Evolutionary conservation across 2,329 filamentous ascomycete species (phyloP).

Genomic region (Coniochaeta sp.): DNA sequence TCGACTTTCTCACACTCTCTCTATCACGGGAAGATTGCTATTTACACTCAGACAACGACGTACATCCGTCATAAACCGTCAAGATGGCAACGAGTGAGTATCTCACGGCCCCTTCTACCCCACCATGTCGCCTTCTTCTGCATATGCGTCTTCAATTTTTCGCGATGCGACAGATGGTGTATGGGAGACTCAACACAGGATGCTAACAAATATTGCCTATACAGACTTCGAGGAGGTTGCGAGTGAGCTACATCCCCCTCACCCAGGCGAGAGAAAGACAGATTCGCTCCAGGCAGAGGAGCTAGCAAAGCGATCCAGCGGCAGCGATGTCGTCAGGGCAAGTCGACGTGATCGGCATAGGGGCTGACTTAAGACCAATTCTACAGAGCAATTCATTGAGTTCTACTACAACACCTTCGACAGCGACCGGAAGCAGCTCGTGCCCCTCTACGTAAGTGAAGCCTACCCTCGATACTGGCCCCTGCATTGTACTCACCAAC

Average conservation of each 20-base stretch:
- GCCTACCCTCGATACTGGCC: background rate
- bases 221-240: conserved; percentile 38
- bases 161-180: background rate
- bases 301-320: background rate
- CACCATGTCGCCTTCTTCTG: background rate
- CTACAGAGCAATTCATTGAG: conserved; percentile 72
- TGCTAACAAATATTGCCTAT: background rate
- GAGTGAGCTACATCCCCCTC: conserved; percentile 26
- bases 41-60: background rate
- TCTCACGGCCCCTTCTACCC: conserved; percentile 4
- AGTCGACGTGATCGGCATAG: background rate
- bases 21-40: background rate
- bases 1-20: background rate
- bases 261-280: background rate
- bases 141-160: background rate
- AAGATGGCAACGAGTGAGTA: conserved; percentile 26
- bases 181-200: background rate
- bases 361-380: background rate
- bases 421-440: conserved; percentile 55
- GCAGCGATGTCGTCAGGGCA: background rate
- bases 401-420: conserved; percentile 94
- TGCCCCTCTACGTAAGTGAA: conserved; percentile 68
- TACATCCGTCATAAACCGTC: conserved; percentile 4
- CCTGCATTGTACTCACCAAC: background rate
- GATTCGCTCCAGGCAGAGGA: background rate